Evolutionary conservation across 495 filamentous ascomycete genomes (phyloP).

Genomic region (Aeminium ludgeri): DNA sequence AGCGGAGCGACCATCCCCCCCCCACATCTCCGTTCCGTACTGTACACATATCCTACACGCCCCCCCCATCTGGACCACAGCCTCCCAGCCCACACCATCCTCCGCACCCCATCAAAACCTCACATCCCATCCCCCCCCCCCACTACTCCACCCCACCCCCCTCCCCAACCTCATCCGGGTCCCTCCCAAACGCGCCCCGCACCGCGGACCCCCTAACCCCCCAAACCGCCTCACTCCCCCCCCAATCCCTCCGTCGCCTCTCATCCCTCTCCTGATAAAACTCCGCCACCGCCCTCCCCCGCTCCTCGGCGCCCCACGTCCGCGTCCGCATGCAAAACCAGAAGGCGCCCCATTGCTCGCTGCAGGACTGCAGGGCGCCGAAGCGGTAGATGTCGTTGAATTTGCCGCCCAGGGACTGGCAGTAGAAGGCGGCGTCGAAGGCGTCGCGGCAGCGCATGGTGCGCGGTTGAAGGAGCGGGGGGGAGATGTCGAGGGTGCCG

Average conservation of each 20-base stretch:
- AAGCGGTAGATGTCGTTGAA: conserved; percentile 77
- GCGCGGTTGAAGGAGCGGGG: conserved; percentile 52
- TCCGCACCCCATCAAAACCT: no score
- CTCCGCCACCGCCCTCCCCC: conserved; percentile 43
- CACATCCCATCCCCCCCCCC: no score
- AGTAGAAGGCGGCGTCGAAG: conserved; percentile 93
- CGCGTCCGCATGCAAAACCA: conserved; percentile 91
- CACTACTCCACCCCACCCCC: no score
- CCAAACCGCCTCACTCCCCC: conserved; percentile 89
- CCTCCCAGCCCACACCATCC: no score
- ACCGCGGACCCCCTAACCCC: conserved; percentile 41
- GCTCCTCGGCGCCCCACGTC: conserved; percentile 26
- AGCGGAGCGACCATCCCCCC: no score
- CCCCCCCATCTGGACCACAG: no score
- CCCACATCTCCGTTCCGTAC: no score
- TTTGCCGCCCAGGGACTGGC: conserved; percentile 79
- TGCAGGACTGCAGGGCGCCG: conserved; percentile 55
- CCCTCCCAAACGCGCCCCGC: conserved; percentile 35
- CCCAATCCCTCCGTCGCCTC: conserved; percentile 48
- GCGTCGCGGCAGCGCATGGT: conserved; percentile 75
- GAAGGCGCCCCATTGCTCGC: conserved; percentile 72
- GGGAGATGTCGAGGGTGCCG: conserved; percentile 27
- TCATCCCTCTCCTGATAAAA: conserved; percentile 56
- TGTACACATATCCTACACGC: no score
- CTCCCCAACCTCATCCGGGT: conserved; percentile 39